phyloP scores from a whole-genome alignment of 768 basidiomycete species.

The Guyanaporus albipodus region DNA sequence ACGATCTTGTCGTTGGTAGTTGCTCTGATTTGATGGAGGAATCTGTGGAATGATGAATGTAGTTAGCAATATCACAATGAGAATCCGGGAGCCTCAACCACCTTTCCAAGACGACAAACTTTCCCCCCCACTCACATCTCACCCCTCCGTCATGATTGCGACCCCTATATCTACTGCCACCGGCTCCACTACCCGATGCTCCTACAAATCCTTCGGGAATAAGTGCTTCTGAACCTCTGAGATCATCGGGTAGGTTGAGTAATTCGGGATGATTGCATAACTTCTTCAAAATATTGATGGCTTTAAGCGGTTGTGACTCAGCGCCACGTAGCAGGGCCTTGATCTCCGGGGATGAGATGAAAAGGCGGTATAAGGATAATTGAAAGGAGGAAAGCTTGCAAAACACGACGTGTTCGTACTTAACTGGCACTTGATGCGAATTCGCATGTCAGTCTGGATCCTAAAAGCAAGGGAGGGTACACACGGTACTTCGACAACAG shows the following conservation, averaged over 20 bases:
- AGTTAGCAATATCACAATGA: not conserved
- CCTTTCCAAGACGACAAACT: slow-evolving; percentile 93
- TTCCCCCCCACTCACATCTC: slow-evolving; percentile 83
- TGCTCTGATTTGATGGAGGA: slow-evolving; percentile 76
- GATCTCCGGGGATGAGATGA: slow-evolving; percentile 91
- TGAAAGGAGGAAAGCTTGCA: slow-evolving; percentile 84
- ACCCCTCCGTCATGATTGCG: slow-evolving; percentile 43
- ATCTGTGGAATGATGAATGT: slow-evolving; percentile 42
- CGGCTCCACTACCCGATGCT: slow-evolving; percentile 24
- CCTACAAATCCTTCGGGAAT: slow-evolving; percentile 82
- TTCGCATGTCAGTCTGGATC: slow-evolving; percentile 6
- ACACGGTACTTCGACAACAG: slow-evolving; percentile 89
- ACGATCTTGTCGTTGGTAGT: slow-evolving; percentile 94
- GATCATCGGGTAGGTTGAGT: slow-evolving; percentile 77
- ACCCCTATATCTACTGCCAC: slow-evolving; percentile 39
- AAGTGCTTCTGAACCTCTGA: slow-evolving; percentile 74
- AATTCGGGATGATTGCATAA: slow-evolving; percentile 94
- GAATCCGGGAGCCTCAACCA: slow-evolving; percentile 27
- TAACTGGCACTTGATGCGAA: slow-evolving; percentile 78
- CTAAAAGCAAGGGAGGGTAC: slow-evolving; percentile 30
- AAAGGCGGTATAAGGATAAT: slow-evolving; percentile 77
- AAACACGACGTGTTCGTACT: slow-evolving; percentile 98
- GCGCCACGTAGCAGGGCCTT: slow-evolving; percentile 82
- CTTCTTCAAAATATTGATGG: slow-evolving; percentile 92
- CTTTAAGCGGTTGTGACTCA: slow-evolving; percentile 92